phyloP scores from a whole-genome alignment of 345 rosid genomes.

The Boechera divaricarpa region DNA sequence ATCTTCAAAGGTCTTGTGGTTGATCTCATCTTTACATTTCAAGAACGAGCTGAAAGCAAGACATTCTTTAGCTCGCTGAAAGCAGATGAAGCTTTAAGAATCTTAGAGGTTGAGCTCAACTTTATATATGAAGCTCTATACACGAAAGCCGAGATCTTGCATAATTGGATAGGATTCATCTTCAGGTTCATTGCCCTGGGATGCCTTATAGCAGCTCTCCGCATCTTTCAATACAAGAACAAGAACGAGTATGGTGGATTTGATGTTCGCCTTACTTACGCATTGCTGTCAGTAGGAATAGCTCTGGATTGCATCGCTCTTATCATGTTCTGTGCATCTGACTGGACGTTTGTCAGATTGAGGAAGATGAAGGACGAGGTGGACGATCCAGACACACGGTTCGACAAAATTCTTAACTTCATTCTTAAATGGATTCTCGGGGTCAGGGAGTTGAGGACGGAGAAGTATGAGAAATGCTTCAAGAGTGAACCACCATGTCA shows the following conservation, averaged over 20 bases:
- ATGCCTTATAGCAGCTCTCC: conserved; percentile 28
- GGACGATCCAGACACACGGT: neutral
- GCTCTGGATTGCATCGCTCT: conserved; percentile 48
- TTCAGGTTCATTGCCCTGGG: conserved; percentile 31
- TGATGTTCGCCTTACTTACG: conserved; percentile 48
- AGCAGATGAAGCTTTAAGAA: conserved; percentile 39
- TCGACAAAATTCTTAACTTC: neutral
- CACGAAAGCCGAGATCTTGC: conserved; percentile 46
- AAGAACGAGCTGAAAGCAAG: conserved; percentile 36
- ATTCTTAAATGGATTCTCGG: conserved; percentile 39
- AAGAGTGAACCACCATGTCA: neutral
- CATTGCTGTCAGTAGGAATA: conserved; percentile 46
- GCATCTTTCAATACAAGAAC: conserved; percentile 23
- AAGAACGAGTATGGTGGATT: neutral
- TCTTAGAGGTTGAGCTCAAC: conserved; percentile 53
- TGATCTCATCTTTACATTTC: conserved; percentile 38
- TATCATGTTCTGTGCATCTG: conserved; percentile 58
- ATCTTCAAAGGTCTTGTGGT: conserved; percentile 38
- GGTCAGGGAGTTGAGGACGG: conserved; percentile 24
- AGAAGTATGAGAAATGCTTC: neutral
- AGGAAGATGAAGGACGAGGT: conserved; percentile 32
- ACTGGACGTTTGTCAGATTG: conserved; percentile 56
- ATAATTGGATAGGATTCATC: conserved; percentile 25
- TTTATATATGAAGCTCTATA: conserved; percentile 51
- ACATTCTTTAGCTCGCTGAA: conserved; percentile 14